Evolutionary conservation across 495 filamentous ascomycete species (phyloP), one percentile per base, ranked within the genome.

Genomic region (Annulohypoxylon nitens): DNA sequence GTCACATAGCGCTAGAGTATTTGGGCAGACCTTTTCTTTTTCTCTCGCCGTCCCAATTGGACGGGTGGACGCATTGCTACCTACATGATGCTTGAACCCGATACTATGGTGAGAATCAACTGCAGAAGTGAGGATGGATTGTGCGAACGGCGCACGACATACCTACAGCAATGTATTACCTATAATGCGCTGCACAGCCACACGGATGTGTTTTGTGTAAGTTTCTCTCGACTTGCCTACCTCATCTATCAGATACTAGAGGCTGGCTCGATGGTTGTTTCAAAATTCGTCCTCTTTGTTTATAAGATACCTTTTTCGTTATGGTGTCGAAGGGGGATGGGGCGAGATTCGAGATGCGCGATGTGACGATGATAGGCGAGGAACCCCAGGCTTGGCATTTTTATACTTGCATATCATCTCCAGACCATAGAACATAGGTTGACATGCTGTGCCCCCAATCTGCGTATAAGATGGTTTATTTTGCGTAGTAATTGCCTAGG

Each of bases 301-400:
- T 39, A 1, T 41, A 10, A 10, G n/a, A n/a, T 30, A 20, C 20
- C n/a, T 25, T 16, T 57, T 57, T 16, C 26, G 53, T 57, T 57
- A 25, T 58, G 33, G 34, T 41, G 57, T 45, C 43, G 37, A 60
- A 43, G 20, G 16, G 20, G 18, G 20, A 43, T 39, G 57, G 57
- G 57, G 57, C 57, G 18, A 60, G 34, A 20, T 60, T 12, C 5
- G 4, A 23, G 26, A 60, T 41, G 33, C 18, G 51, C 63, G 63
- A 66, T 50, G 45, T 60, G 43, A 60, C 64, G 16, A 53, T 18
- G 64, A 68, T 51, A 34, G 33, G 26, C 4, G 43, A 51, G n/a
- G 47, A 66, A 71, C 69, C 62, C 69, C 62, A 30, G 62, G 25
- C 69, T 71, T 71, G 69, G 62, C 62, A 61, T 37, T 23, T 65